Percentiles rank a stretch among this genome's conserved stretches.
phyloP scores from a whole-genome alignment of 192 early-diverging fungal genomes.

The Funneliformis geosporum region DNA sequence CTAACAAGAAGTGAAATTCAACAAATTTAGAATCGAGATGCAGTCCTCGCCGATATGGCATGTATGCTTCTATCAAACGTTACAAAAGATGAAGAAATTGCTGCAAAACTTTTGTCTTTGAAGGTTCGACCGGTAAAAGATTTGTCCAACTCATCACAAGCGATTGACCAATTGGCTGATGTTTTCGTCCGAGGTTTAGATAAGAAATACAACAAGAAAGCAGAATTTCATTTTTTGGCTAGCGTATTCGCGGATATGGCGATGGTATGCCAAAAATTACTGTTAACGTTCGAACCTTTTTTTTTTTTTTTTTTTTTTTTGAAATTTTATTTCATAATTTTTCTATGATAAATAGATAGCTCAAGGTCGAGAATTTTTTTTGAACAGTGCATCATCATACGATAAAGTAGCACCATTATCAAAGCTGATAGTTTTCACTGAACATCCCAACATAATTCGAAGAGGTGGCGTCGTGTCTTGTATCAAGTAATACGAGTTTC shows the following conservation, averaged over 20 bases:
- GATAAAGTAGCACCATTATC: conserved; percentile 73
- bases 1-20: not conserved
- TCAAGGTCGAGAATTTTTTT: conserved; percentile 70
- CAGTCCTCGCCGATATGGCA: conserved; percentile 76
- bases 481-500: conserved; percentile 69
- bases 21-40: conserved; percentile 56
- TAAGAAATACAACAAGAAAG: conserved; percentile 75
- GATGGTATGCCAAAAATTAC: conserved; percentile 37
- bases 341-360: conserved; percentile 43
- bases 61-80: conserved; percentile 93
- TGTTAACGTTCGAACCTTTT: too few species aligned
- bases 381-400: conserved; percentile 60
- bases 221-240: conserved; percentile 82
- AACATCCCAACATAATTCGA: conserved; percentile 82
- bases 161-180: conserved; percentile 86
- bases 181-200: conserved; percentile 84
- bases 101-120: conserved; percentile 56
- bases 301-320: not conserved
- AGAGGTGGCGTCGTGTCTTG: conserved; percentile 84
- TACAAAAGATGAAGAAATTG: conserved; percentile 67
- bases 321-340: not conserved
- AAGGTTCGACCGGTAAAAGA: conserved; percentile 38
- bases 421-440: conserved; percentile 84
- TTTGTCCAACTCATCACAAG: conserved; percentile 44
- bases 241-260: conserved; percentile 93